Evolutionary conservation across 768 basidiomycete genomes (phyloP), one percentile per base, ranked within the genome.

Genomic region (Boletus tylopilopsis): DNA sequence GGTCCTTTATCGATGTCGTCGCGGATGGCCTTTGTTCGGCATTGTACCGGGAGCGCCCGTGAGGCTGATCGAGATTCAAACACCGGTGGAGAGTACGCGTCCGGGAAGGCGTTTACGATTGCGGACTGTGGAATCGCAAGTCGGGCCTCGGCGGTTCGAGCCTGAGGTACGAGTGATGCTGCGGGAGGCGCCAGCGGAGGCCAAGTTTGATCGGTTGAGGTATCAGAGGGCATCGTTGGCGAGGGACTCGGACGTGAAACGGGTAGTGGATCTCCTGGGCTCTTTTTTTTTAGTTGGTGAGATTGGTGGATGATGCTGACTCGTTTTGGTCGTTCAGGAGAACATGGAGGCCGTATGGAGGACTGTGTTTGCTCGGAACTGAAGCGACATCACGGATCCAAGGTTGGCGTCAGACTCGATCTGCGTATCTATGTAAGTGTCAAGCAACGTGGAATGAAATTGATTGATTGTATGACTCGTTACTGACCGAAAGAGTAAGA

Each of bases 1-100:
- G 83, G 15, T 77, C 83, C 67, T 82, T 85, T 68, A 76, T 81
- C 61, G 79, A 85, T 50, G 66, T 71, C 19, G 65, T 70, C 67
- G 49, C 72, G 73, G 33, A 61, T 82, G 49, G 51, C 61, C 68
- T 0, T 73, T 63, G 57, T 55, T 65, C 23, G 70, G 58, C 4
- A 64, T 71, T 24, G 12, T 16, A 2, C 22, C 38, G 0, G 51
- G 18, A 5, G 37, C n/a, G 6, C 0, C 23, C 8, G 54, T 38
- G 4, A 49, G 27, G 45, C 5, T 53, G 1, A 4, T 47, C 2
- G 32, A 49, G 29, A 29, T 29, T 41, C 53, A 0, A 23, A 56
- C 81, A 25, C 76, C 24, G 64, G 55, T 0, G 78, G 66, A 42
- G 78, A 55, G 58, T 62, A 47, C 23, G 60, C 62, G 2, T 47